These are phyloP conservation scores for Ceratorhiza oryzae-sativae DNA, from an alignment of 1,284 basidiomycete genomes.

Conservation along the genomic window DNA sequence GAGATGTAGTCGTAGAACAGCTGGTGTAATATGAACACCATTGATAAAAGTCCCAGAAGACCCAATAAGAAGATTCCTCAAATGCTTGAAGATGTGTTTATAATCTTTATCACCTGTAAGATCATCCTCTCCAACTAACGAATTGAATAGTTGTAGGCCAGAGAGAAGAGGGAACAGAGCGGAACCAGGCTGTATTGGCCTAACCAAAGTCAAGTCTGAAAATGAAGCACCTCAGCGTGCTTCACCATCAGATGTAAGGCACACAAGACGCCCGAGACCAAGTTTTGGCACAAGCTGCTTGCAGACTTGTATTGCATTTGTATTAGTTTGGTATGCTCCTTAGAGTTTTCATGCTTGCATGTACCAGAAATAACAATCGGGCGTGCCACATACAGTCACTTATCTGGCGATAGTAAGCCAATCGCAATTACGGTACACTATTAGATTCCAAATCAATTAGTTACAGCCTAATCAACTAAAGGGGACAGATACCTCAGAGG, in stretches of 20 bases:
- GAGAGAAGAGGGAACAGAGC: slow-evolving; percentile 43
- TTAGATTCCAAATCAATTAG: background rate
- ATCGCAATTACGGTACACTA: slow-evolving; percentile 49
- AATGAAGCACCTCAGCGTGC: slow-evolving; percentile 44
- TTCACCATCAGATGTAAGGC: slow-evolving; percentile 51
- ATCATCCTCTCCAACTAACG: slow-evolving; percentile 51
- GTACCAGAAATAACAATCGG: slow-evolving; percentile 49
- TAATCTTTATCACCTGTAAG: slow-evolving; percentile 51
- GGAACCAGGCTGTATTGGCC: slow-evolving; percentile 40
- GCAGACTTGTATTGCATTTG: slow-evolving; percentile 42
- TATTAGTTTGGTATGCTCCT: slow-evolving; percentile 46
- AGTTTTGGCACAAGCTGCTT: slow-evolving; percentile 9
- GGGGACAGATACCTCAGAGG: slow-evolving; percentile 46
- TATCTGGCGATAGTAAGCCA: slow-evolving; percentile 39
- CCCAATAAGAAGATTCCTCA: slow-evolving; percentile 49
- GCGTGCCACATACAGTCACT: slow-evolving; percentile 46
- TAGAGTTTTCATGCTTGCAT: slow-evolving; percentile 49
- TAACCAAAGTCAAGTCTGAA: background rate
- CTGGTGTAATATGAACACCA: slow-evolving; percentile 46
- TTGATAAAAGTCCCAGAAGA: slow-evolving; percentile 46
- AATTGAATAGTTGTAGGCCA: slow-evolving; percentile 48
- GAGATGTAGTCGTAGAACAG: slow-evolving; percentile 46
- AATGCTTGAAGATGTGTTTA: slow-evolving; percentile 52
- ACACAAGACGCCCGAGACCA: slow-evolving; percentile 43
- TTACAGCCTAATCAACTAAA: background rate